These are phyloP conservation scores for Teratosphaeria nubilosa DNA, from an alignment of 2,329 filamentous ascomycete species.

Conservation along the genomic window DNA sequence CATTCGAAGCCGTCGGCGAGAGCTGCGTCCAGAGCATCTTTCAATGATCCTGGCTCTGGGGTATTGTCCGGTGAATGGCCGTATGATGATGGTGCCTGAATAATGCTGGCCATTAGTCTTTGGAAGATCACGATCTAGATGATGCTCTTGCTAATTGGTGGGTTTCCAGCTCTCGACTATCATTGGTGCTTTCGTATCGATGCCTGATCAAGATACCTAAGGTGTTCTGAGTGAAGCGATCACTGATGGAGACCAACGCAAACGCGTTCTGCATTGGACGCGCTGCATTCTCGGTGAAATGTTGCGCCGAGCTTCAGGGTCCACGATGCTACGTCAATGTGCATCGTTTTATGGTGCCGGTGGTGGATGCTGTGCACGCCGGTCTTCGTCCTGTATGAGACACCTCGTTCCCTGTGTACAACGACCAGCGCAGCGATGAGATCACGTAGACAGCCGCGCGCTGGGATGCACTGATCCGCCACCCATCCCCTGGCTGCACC, in stretches of 20 bases:
- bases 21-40: conserved; percentile 39
- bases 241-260: background rate
- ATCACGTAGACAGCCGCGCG: background rate
- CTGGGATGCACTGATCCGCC: background rate
- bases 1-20: conserved; percentile 49
- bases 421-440: background rate
- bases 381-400: background rate
- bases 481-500: background rate
- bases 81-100: background rate
- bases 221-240: background rate
- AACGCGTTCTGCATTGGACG: background rate
- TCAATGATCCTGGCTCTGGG: conserved; percentile 8
- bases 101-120: background rate
- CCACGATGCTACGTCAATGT: background rate
- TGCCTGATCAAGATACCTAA: background rate
- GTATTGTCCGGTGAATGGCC: background rate
- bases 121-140: background rate
- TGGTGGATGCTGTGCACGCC: background rate
- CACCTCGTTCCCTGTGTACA: background rate
- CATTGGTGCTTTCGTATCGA: background rate
- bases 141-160: background rate
- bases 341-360: background rate
- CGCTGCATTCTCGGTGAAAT: background rate
- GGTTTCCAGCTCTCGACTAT: background rate
- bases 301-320: background rate